Evolutionary conservation across 495 filamentous ascomycete genomes (phyloP), one percentile per base, ranked within the genome.

Genomic region (Xylaria bambusicola): DNA sequence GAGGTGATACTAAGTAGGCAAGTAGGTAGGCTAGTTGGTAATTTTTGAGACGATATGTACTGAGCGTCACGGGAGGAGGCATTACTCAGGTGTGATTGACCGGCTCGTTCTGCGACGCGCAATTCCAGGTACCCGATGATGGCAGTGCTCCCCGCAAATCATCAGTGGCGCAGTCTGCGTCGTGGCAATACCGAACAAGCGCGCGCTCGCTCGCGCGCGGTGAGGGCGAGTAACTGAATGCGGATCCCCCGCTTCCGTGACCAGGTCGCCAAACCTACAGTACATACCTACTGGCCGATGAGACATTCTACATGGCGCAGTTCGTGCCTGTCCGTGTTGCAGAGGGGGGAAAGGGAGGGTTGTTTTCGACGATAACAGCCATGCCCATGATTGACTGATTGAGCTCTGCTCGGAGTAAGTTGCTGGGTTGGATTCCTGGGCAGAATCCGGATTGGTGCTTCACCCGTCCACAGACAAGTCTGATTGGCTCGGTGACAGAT

Each of bases 151-250:
- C 33, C 33, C 38, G 40, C 36, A 41, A 51, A 47, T 20, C 18
- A 44, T 13, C 46, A 20, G 41, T 52, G 57, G 48, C 57, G 44
- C 47, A 60, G 57, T 53, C 40, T 36, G 49, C 57, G 49, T 38
- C 23, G 49, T 53, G 18, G 21, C 42, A 20, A 24, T 53, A 17
- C 40, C 40, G 29, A 36, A 20, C 29, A 54, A 53, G n/a, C n/a
- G n/a, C n/a, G n/a, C n/a, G n/a, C n/a, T n/a, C n/a, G n/a, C n/a
- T n/a, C n/a, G 49, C 40, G 48, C 40, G 57, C 49, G 57, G 56
- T n/a, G 33, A 44, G 26, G 18, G 56, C 56, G 56, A 59, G 41
- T 17, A 27, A 44, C 46, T n/a, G 23, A 18, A 17, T 56, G 40
- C 24, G 40, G 52, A 20, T 26, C 3, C 44, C 42, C 54, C 31